Conservation (phyloP, 2,329 filamentous ascomycete species). For the Canariomyces notabilis region DNA sequence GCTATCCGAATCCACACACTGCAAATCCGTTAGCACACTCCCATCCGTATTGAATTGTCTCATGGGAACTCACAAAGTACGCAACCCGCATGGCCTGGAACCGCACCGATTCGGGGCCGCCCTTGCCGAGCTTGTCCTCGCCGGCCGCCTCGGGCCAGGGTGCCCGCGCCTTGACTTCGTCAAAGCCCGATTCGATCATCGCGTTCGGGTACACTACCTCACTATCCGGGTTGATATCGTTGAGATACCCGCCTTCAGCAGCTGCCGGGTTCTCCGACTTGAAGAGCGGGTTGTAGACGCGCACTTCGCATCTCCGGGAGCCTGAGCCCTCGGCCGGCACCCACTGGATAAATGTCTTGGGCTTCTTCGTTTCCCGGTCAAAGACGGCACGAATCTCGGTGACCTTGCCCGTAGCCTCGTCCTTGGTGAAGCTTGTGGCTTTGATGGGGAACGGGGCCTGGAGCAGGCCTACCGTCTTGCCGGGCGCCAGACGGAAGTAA, state of each 20-base stretch:
- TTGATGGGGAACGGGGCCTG: constrained; percentile 61
- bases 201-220: constrained; percentile 75
- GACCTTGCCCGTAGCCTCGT: constrained; percentile 44
- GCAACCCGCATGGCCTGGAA: constrained; percentile 90
- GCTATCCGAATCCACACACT: constrained; percentile 72
- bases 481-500: constrained; percentile 66
- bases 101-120: constrained; percentile 68
- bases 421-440: constrained; percentile 58
- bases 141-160: constrained; percentile 79
- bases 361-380: constrained; percentile 65
- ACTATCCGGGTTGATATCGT: constrained; percentile 78
- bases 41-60: not conserved
- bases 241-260: constrained; percentile 73
- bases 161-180: constrained; percentile 66
- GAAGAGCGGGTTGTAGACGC: constrained; percentile 79
- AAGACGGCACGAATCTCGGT: constrained; percentile 49
- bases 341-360: constrained; percentile 89
- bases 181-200: constrained; percentile 76
- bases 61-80: constrained; percentile 59
- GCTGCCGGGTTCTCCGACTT: constrained; percentile 77
- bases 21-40: not conserved
- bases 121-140: constrained; percentile 54
- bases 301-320: constrained; percentile 64
- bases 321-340: constrained; percentile 65
- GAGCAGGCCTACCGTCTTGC: constrained; percentile 62